Base-by-base conservation (phyloP, 164 flowering plant species). In the Macadamia integrifolia region DNA sequence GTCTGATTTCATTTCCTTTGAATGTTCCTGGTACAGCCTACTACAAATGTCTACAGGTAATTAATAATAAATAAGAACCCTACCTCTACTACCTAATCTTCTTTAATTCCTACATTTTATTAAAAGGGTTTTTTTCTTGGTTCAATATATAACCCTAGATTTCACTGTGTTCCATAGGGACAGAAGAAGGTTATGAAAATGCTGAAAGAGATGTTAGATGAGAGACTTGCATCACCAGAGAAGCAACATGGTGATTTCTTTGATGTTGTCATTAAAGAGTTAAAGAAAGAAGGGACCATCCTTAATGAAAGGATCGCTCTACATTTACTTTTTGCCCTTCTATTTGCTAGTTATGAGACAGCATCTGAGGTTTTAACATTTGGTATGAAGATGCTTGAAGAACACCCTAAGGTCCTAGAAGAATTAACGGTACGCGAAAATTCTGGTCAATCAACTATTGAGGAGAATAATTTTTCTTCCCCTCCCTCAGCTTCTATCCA, bases 321-420 rank as follows among this genome's bases (percentile, higher is more conserved):
- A 6, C 15, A 56, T 9, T 1, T 75, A 6, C 15, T 80, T 49
- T 75, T 78, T 61, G 81, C 48, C 0, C 29, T 73, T 40, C 53
- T 78, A 0, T 61, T 78, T 67, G 81, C 81, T 1, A 71, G 74
- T 67, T 76, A 59, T 53, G 80, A 74, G 46, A 66, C 82, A 1
- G 40, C 72, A 18, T 65, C 84, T 0, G 0, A 69, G 5, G 52
- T 73, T 2, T 3, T 72, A 2, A 67, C 75, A 0, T 17, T 79
- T 8, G 78, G 73, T 6, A 30, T 79, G 32, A 75, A 66, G 60
- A 58, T 71, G 1, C 56, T 80, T 5, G 6, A 68, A 0, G 81
- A 80, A 0, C 58, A 75, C 29, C 82, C 82, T 7, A 7, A 3
- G 5, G 80, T 69, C 1, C 2, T 81, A 8, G 11, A 77, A n/a